Conservation (phyloP, 78 protist species). For the Neovahlkampfia damariscottae region DNA sequence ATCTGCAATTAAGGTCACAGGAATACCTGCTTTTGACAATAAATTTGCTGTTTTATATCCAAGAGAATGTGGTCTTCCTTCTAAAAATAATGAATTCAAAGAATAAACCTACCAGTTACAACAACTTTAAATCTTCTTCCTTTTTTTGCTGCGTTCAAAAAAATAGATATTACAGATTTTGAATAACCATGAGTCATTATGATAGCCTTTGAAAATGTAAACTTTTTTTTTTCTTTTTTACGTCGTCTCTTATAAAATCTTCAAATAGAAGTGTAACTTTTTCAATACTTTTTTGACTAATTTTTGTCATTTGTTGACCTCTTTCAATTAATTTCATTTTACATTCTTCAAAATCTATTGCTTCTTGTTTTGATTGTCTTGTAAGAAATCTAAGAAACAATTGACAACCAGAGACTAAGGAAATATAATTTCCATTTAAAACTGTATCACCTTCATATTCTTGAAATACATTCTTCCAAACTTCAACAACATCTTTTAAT, state of each 20-base stretch:
- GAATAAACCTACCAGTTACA: too few relatives aligned
- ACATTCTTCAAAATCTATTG: not conserved
- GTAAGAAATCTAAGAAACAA: not conserved
- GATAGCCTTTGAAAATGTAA: too few relatives aligned
- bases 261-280: not conserved
- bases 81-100: too few relatives aligned
- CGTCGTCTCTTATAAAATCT: not conserved
- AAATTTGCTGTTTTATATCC: not conserved
- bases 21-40: not conserved
- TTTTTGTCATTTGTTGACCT: not conserved
- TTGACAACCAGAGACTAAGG: not conserved
- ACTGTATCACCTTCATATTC: not conserved
- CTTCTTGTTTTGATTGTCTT: not conserved
- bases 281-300: not conserved
- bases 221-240: too few relatives aligned
- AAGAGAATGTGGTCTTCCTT: not conserved
- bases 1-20: constrained; percentile 76
- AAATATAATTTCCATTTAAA: not conserved
- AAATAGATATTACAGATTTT: not conserved
- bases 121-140: not conserved
- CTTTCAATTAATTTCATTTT: not conserved
- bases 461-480: not conserved
- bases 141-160: not conserved
- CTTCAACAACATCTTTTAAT: not conserved
- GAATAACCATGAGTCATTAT: not conserved